These are phyloP conservation scores for Acer saccharum DNA, from an alignment of 345 rosid genomes.

Conservation along the genomic window DNA sequence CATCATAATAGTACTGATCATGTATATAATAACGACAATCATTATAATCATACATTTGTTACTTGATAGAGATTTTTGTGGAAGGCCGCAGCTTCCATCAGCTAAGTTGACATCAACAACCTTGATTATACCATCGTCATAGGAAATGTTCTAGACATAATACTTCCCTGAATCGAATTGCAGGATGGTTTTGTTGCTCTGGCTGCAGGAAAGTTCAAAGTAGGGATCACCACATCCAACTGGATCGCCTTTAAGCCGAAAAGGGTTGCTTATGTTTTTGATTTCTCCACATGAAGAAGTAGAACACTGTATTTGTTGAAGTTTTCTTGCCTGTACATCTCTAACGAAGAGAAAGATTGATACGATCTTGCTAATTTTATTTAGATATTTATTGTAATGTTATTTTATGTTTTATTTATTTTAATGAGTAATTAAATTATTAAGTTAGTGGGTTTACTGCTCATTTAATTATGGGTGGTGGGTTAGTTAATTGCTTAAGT, in stretches of 20 bases:
- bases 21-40: too few relatives aligned
- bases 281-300: slow-evolving; percentile 43
- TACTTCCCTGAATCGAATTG: slow-evolving; percentile 30
- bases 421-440: too few relatives aligned
- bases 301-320: slow-evolving; percentile 25
- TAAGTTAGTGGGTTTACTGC: too few relatives aligned
- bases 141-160: slow-evolving; percentile 32
- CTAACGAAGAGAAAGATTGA: not conserved
- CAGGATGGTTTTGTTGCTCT: slow-evolving; percentile 31
- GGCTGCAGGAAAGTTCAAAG: slow-evolving; percentile 37
- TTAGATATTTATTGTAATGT: too few relatives aligned
- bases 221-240: slow-evolving; percentile 23
- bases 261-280: slow-evolving; percentile 38
- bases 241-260: slow-evolving; percentile 37
- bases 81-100: slow-evolving; percentile 35
- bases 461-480: too few relatives aligned
- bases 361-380: too few relatives aligned
- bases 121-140: slow-evolving; percentile 15
- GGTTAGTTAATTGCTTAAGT: too few relatives aligned
- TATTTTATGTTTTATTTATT: too few relatives aligned
- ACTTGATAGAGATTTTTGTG: slow-evolving; percentile 19
- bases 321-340: slow-evolving; percentile 23
- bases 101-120: slow-evolving; percentile 42
- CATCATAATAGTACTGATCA: too few relatives aligned
- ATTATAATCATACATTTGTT: too few relatives aligned